phyloP scores from a whole-genome alignment of 306 rosid genomes.

The Astragalus glycyphyllos region DNA sequence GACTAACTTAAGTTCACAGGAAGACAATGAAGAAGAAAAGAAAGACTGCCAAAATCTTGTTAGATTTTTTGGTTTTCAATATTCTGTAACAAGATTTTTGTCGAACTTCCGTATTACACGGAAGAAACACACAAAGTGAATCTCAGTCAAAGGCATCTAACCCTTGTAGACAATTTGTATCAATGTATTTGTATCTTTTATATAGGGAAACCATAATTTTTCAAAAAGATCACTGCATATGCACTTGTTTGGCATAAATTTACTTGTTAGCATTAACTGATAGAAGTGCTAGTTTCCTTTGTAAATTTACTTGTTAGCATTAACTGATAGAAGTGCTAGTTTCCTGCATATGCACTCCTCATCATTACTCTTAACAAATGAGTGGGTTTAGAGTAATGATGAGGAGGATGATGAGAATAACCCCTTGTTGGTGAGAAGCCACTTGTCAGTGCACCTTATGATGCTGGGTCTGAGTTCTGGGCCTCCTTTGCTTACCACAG shows the following conservation, averaged over 20 bases:
- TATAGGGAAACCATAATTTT: background rate
- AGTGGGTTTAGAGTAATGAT: no score
- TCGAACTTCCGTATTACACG: constrained; percentile 54
- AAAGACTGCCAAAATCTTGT: constrained; percentile 81
- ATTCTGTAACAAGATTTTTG: constrained; percentile 60
- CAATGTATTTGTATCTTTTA: constrained; percentile 21
- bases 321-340: background rate
- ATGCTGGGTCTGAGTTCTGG: no score
- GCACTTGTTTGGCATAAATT: constrained; percentile 19
- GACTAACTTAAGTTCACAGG: constrained; percentile 60
- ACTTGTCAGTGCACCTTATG: no score
- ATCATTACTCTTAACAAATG: background rate
- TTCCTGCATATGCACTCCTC: no score
- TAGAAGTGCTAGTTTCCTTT: constrained; percentile 5
- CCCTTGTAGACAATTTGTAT: constrained; percentile 24
- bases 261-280: constrained; percentile 5
- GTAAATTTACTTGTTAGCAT: constrained; percentile 19
- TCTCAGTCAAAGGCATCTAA: constrained; percentile 7
- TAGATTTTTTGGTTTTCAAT: constrained; percentile 74
- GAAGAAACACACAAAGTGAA: constrained; percentile 65
- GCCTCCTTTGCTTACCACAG: no score
- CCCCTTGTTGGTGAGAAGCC: no score
- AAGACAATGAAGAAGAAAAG: constrained; percentile 52
- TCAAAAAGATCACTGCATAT: background rate
- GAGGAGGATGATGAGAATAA: no score